phyloP scores from a whole-genome alignment of 257 asterid species.

The Nicotiana knightiana region DNA sequence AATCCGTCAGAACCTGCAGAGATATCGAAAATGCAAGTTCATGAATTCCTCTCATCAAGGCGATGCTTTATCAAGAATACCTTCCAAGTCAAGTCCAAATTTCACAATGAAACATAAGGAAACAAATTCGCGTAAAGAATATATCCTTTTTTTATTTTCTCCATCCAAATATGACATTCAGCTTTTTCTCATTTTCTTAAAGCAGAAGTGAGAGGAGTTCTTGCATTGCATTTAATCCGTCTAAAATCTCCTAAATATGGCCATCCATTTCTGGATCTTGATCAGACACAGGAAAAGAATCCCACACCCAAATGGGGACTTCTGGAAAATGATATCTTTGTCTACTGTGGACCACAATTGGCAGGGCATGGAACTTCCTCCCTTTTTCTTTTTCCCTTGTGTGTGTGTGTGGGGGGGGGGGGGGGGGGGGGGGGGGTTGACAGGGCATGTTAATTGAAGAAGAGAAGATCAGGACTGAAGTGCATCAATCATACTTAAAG shows the following conservation, averaged over 20 bases:
- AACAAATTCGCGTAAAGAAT: background rate
- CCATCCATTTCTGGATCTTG: background rate
- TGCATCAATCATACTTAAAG: background rate
- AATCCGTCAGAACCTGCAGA: slow-evolving; percentile 78
- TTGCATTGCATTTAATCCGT: background rate
- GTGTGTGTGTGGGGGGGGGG: background rate
- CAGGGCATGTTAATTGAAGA: background rate
- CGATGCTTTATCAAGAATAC: background rate
- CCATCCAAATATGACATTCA: background rate
- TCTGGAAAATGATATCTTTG: background rate
- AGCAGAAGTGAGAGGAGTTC: background rate
- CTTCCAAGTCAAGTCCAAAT: background rate
- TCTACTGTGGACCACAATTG: background rate
- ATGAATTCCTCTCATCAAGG: background rate
- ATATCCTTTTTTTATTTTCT: background rate
- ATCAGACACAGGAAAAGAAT: background rate
- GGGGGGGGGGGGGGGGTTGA: background rate
- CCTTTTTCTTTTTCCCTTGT: background rate
- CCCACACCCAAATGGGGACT: background rate
- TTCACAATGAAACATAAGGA: background rate
- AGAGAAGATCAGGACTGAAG: background rate
- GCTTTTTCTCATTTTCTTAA: background rate
- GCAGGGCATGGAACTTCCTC: background rate
- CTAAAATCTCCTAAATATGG: background rate
- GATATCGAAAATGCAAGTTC: background rate